Evolutionary conservation across 805 yeast genomes (phyloP), one percentile per base, ranked within the genome.

Genomic region (Nakazawaea holstii): DNA sequence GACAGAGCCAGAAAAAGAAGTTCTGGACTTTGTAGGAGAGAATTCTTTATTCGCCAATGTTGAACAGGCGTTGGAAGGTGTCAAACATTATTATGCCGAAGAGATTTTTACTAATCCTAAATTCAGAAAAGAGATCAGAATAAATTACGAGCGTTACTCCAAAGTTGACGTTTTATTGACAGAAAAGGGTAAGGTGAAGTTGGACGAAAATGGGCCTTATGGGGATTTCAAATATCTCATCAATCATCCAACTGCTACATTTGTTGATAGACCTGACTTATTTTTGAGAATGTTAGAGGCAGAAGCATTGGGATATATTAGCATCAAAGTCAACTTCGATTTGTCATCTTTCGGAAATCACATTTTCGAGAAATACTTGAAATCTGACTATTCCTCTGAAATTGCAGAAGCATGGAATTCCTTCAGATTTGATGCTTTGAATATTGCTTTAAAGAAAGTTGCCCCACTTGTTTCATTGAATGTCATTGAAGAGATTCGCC

Each of bases 211-310:
- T 54, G 83, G 91, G 46, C 85, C 90, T 2, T 91, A 82, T 58
- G 89, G 87, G 50, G 96, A 89, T 59, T 83, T 94, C 68, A 94
- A 94, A 61, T 94, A 94, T 65, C 95, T 97, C 20, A 76, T 80
- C 48, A 87, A 89, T 65, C 77, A 94, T 60, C 74, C 87, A 2
- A 82, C 91, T 13, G 75, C 76, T n/a, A 89, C 89, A 49, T 79
- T 94, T 58, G 74, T 79, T 6, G 70, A 70, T 35, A 73, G 79
- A 48, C 98, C 99, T 1, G 96, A 89, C 56, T 68, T 85, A 36
- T 88, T 86, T 55, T 70, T 94, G 58, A 78, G 95, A 58, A 94
- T 94, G 96, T 67, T 91, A 43, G 91, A 86, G 59, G 99, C 98
- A 2, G 99, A 94, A 62, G 65, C 80, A 6, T 73, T 79, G 53